Evolutionary conservation across 1,284 basidiomycete genomes (phyloP).

Genomic region (Vanrija sp.): DNA sequence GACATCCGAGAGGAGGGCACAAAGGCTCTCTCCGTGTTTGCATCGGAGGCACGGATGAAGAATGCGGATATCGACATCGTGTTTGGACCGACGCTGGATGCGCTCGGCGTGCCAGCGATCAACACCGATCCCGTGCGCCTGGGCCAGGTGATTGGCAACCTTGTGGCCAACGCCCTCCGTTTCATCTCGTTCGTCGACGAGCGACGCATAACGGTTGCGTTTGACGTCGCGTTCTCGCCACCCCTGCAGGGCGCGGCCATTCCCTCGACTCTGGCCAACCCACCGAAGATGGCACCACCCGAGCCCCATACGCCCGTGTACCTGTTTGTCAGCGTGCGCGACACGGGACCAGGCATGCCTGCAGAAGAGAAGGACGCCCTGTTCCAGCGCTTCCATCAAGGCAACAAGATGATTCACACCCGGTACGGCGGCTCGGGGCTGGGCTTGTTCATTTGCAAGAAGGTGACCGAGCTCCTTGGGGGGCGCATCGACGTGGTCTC

Average conservation of each 20-base stretch:
- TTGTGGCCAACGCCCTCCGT: constrained; percentile 29
- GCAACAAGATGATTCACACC: constrained; percentile 46
- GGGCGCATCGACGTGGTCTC: constrained; percentile 43
- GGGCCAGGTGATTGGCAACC: constrained; percentile 44
- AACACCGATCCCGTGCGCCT: constrained; percentile 47
- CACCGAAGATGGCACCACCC: not conserved
- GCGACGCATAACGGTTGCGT: constrained; percentile 25
- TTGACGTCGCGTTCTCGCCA: constrained; percentile 25
- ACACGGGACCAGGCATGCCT: constrained; percentile 46
- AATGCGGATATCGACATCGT: constrained; percentile 29
- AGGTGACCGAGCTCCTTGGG: constrained; percentile 42
- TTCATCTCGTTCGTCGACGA: constrained; percentile 21
- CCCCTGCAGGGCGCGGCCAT: constrained; percentile 5
- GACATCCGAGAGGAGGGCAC: constrained; percentile 42
- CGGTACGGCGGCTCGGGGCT: constrained; percentile 47
- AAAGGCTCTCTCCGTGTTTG: constrained; percentile 39
- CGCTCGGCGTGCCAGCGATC: constrained; percentile 25
- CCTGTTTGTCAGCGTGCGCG: constrained; percentile 41
- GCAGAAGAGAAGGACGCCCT: constrained; percentile 37
- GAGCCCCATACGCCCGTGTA: constrained; percentile 31
- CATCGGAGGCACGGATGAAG: constrained; percentile 39
- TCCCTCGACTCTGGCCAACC: not conserved
- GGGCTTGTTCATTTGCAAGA: constrained; percentile 45
- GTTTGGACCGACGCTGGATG: constrained; percentile 30
- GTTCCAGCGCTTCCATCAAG: constrained; percentile 44